These are phyloP conservation scores for Aspergillus jensenii DNA, from an alignment of 2,329 filamentous ascomycete species.

Conservation along the genomic window DNA sequence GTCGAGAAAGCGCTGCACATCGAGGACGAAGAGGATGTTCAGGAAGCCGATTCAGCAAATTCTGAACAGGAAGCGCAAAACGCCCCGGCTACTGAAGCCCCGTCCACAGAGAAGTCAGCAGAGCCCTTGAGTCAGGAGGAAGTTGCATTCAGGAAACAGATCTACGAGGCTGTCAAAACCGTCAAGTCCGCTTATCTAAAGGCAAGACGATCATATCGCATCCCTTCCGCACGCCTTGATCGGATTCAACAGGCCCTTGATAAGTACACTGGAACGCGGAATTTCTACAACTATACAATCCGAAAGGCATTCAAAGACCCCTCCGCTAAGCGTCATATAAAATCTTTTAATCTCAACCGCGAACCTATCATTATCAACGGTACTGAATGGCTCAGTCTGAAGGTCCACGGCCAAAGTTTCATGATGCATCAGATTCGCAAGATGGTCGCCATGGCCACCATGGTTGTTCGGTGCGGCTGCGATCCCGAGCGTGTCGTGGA, in stretches of 20 bases:
- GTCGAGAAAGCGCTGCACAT: slow-evolving; percentile 43
- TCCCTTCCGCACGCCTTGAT: slow-evolving; percentile 67
- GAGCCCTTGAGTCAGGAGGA: slow-evolving; percentile 14
- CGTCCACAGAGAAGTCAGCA: slow-evolving; percentile 7
- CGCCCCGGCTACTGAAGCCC: background rate
- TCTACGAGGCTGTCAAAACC: slow-evolving; percentile 67
- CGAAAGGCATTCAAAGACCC: slow-evolving; percentile 79
- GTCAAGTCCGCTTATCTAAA: slow-evolving; percentile 79
- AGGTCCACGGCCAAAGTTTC: slow-evolving; percentile 96
- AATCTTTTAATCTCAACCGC: slow-evolving; percentile 78
- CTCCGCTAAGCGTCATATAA: slow-evolving; percentile 86
- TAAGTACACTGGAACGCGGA: slow-evolving; percentile 78
- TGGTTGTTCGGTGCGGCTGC: slow-evolving; percentile 83
- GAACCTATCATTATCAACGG: slow-evolving; percentile 81
- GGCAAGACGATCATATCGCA: slow-evolving; percentile 82
- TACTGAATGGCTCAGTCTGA: slow-evolving; percentile 92
- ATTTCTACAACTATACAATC: slow-evolving; percentile 98
- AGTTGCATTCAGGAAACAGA: slow-evolving; percentile 41
- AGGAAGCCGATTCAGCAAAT: background rate
- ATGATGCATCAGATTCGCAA: slow-evolving; percentile 99
- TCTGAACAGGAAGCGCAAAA: background rate
- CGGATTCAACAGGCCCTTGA: slow-evolving; percentile 74
- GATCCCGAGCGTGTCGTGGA: slow-evolving; percentile 68
- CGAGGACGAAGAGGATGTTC: slow-evolving; percentile 27
- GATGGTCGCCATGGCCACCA: slow-evolving; percentile 91